These are phyloP conservation scores for Fusarium burgessii DNA, from an alignment of 2,329 filamentous ascomycete species.

Conservation along the genomic window DNA sequence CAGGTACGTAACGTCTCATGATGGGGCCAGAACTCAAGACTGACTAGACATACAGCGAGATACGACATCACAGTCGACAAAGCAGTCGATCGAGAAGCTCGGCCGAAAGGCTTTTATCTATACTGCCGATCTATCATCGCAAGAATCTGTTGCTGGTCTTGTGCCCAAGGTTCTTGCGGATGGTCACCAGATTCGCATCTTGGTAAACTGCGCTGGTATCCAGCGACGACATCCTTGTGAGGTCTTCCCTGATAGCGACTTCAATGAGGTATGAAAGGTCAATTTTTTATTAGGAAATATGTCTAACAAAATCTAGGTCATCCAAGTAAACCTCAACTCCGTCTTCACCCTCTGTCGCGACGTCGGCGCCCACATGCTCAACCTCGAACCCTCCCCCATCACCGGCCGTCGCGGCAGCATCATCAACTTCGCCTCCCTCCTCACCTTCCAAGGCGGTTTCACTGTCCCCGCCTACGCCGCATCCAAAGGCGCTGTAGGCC, in stretches of 20 bases:
- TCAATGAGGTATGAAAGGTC: conserved; percentile 67
- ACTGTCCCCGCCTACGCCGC: conserved; percentile 91
- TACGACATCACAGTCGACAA: conserved; percentile 62
- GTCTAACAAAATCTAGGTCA: conserved; percentile 61
- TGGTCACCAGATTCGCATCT: conserved; percentile 76
- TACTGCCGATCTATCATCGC: conserved; percentile 74
- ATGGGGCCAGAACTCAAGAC: not conserved
- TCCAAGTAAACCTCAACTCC: conserved; percentile 87
- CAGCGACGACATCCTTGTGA: conserved; percentile 82
- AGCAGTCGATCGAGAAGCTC: conserved; percentile 70
- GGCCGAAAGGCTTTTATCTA: conserved; percentile 76
- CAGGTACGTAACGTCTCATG: conserved; percentile 55
- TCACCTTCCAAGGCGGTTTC: conserved; percentile 87
- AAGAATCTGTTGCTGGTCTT: conserved; percentile 70
- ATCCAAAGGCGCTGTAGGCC: conserved; percentile 85
- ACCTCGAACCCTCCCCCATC: conserved; percentile 59
- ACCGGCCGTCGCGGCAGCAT: conserved; percentile 74
- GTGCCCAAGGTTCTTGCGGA: conserved; percentile 71
- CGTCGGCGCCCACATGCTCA: conserved; percentile 82
- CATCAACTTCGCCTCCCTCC: conserved; percentile 86
- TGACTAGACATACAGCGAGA: conserved; percentile 53
- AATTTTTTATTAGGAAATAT: not conserved
- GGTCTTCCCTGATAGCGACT: conserved; percentile 80
- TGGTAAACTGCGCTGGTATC: conserved; percentile 89
- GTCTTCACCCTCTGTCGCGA: conserved; percentile 85